Conservation (phyloP, 2,329 filamentous ascomycete genomes). For the Colletotrichum aenigma region DNA sequence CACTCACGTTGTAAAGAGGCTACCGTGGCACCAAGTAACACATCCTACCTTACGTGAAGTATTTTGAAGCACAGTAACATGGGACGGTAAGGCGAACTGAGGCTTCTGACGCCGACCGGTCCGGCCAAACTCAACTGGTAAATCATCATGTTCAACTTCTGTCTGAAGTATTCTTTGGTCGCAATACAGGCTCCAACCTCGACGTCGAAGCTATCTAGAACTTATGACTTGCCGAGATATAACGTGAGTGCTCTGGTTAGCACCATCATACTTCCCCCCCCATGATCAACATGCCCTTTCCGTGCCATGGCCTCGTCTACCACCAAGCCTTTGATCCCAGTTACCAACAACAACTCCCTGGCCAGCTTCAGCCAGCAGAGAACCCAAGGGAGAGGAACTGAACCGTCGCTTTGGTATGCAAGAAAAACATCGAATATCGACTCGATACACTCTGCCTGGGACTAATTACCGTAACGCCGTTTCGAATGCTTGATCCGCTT, state of each 20-base stretch:
- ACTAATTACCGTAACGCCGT: conserved; percentile 24
- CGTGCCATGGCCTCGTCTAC: not conserved
- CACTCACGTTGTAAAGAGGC: not conserved
- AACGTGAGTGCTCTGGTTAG: not conserved
- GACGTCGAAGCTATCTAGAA: not conserved
- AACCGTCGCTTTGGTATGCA: conserved; percentile 7
- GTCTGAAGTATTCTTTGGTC: not conserved
- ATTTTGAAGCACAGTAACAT: not conserved
- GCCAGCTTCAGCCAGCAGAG: not conserved
- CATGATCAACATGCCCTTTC: not conserved
- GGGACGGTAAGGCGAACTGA: not conserved
- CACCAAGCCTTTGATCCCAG: not conserved
- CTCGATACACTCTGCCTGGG: conserved; percentile 21
- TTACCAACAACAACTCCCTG: not conserved
- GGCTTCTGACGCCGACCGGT: not conserved
- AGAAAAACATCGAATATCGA: conserved; percentile 22
- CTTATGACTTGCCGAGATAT: not conserved
- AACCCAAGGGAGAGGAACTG: not conserved
- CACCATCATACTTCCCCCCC: not conserved
- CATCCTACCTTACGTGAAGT: not conserved
- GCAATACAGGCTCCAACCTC: not conserved
- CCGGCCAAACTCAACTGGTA: not conserved
- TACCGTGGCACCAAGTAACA: not conserved
- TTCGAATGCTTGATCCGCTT: conserved; percentile 25
- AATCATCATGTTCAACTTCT: not conserved